These are phyloP conservation scores for Epichloe uncinata DNA, from an alignment of 2,329 filamentous ascomycete species.

Conservation along the genomic window DNA sequence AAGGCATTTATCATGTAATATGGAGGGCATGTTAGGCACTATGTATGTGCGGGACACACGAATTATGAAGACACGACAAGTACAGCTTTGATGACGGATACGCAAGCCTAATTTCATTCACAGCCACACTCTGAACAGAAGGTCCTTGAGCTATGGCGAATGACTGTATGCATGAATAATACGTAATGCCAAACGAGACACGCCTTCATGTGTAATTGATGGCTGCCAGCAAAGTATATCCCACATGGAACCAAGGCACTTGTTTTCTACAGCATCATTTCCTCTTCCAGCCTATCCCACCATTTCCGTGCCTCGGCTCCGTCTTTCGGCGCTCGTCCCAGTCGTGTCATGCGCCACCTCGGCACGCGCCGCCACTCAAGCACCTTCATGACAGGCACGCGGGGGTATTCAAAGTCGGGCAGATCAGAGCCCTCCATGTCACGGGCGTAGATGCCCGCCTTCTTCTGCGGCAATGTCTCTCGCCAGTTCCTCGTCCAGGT, in stretches of 20 bases:
- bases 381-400: slow-evolving; percentile 10
- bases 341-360: slow-evolving; percentile 7
- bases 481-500: slow-evolving; percentile 11
- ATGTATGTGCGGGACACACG: neutral
- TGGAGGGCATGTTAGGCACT: neutral
- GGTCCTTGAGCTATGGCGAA: too few species aligned
- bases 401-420: slow-evolving; percentile 15
- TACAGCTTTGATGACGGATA: neutral
- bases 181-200: too few species aligned
- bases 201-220: too few species aligned
- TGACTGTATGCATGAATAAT: too few species aligned
- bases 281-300: slow-evolving; percentile 18
- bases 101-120: neutral
- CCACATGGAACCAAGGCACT: neutral
- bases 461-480: slow-evolving; percentile 15
- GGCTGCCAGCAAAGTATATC: neutral
- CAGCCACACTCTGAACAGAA: neutral
- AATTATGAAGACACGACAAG: neutral
- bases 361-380: slow-evolving; percentile 15
- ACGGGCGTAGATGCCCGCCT: slow-evolving; percentile 8
- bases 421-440: slow-evolving; percentile 7
- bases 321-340: slow-evolving; percentile 11
- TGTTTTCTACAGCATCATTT: slow-evolving; percentile 16
- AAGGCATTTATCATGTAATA: neutral
- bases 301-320: slow-evolving; percentile 11